Evolutionary conservation across 2,329 filamentous ascomycete species (phyloP).

Genomic region (Ramularia endophylla): DNA sequence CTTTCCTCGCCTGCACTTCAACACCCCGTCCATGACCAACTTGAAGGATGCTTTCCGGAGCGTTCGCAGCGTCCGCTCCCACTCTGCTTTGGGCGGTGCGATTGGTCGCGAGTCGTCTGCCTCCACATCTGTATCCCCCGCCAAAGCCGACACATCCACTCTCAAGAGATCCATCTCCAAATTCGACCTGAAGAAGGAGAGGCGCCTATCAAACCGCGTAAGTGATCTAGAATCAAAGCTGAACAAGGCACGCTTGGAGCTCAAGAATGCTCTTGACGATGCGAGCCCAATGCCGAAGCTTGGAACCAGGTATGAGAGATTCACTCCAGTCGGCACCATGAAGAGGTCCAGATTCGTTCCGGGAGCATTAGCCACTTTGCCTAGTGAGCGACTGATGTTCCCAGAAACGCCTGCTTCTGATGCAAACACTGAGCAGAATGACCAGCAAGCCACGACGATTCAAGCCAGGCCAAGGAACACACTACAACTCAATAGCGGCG

Average conservation of each 20-base stretch:
- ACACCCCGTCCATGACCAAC: conserved; percentile 29
- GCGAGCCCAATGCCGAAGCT: conserved; percentile 35
- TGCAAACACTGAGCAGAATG: conserved; percentile 6
- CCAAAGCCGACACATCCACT: conserved; percentile 24
- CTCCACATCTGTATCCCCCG: conserved; percentile 26
- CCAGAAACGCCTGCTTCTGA: conserved; percentile 19
- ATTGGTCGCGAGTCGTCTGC: conserved; percentile 34
- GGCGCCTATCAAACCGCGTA: conserved; percentile 54
- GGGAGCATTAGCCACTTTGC: conserved; percentile 33
- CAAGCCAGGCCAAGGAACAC: conserved; percentile 8
- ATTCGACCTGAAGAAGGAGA: conserved; percentile 51
- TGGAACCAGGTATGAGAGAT: conserved; percentile 31
- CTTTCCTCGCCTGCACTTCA: conserved; percentile 24
- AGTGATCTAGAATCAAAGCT: conserved; percentile 57
- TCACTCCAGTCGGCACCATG: conserved; percentile 28
- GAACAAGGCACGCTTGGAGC: conserved; percentile 49
- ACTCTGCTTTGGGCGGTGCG: conserved; percentile 23
- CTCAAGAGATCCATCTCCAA: conserved; percentile 48
- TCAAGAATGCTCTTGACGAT: conserved; percentile 44
- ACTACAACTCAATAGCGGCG: conserved; percentile 13
- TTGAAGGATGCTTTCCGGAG: conserved; percentile 19
- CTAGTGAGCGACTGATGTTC: conserved; percentile 34
- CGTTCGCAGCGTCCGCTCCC: conserved; percentile 31
- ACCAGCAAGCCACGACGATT: conserved; percentile 4
- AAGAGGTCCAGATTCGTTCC: conserved; percentile 30